A percentile compares a stretch with the other conserved stretches of the same genome.
Conservation (phyloP, 331 rosid species). For the Stylosanthes scabra region DNA sequence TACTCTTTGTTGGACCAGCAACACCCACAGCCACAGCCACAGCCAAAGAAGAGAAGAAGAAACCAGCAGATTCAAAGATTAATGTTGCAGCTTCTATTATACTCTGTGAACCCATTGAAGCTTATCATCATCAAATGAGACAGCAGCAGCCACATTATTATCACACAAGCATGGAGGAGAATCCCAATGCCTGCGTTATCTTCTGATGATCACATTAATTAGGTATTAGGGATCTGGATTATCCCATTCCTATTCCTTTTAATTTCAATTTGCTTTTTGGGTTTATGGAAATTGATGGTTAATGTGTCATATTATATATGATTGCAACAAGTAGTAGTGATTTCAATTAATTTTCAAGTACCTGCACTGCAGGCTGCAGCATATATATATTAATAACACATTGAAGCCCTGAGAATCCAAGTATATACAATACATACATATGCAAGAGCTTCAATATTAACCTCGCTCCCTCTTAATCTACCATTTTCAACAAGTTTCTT, state of each 20-base stretch:
- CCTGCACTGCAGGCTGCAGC: too few relatives aligned
- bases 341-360: too few relatives aligned
- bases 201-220: neutral
- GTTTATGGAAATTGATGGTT: neutral
- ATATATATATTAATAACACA: too few relatives aligned
- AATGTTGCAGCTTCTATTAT: neutral
- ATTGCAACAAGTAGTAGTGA: too few relatives aligned
- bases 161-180: conserved; percentile 35
- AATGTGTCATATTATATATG: neutral
- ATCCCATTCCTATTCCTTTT: neutral
- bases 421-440: too few relatives aligned
- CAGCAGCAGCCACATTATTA: conserved; percentile 23
- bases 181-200: conserved; percentile 49
- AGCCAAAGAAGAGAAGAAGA: conserved; percentile 44
- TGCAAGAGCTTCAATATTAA: neutral
- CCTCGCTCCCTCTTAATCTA: neutral
- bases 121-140: conserved; percentile 15
- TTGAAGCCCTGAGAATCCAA: too few relatives aligned
- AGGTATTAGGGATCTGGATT: neutral
- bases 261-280: neutral
- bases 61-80: conserved; percentile 21
- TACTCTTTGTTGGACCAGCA: conserved; percentile 70
- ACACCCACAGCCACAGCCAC: neutral
- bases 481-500: conserved; percentile 24
- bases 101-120: conserved; percentile 18